These are phyloP conservation scores for Trichosporon sp. DNA, from an alignment of 1,284 basidiomycete species.

Conservation along the genomic window DNA sequence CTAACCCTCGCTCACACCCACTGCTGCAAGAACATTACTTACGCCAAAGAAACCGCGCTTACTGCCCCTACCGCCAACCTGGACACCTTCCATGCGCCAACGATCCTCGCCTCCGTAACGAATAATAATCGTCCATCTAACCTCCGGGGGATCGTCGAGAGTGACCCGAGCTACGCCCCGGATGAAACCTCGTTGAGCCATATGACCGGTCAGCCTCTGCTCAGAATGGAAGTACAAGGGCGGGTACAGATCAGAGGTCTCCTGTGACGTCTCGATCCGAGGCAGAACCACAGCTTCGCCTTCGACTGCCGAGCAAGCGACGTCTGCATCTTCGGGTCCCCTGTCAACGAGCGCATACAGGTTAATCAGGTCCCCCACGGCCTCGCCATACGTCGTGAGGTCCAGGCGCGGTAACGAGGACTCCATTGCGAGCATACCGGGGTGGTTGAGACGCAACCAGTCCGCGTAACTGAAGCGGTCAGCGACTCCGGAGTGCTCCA, in stretches of 20 bases:
- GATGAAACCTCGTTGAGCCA: conserved; percentile 5
- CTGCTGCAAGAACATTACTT: conserved; percentile 23
- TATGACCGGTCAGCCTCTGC: background rate
- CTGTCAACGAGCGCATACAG: conserved; percentile 37
- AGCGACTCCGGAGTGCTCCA: background rate
- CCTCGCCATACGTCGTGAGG: conserved; percentile 46
- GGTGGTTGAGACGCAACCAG: conserved; percentile 51
- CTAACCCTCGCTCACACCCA: background rate
- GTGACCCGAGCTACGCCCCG: conserved; percentile 44
- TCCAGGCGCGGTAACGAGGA: conserved; percentile 31
- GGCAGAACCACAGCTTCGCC: background rate
- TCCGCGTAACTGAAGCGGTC: conserved; percentile 43
- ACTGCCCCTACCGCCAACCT: conserved; percentile 45
- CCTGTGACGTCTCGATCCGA: background rate
- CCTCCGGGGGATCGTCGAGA: conserved; percentile 48
- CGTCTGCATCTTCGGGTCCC: conserved; percentile 17
- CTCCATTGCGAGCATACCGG: conserved; percentile 32
- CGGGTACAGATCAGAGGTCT: conserved; percentile 25
- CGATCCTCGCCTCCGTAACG: conserved; percentile 47
- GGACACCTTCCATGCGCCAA: conserved; percentile 37
- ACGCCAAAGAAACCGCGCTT: conserved; percentile 52
- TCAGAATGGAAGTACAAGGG: conserved; percentile 42
- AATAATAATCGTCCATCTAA: conserved; percentile 52
- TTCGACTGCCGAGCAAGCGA: conserved; percentile 15
- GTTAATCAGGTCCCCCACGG: conserved; percentile 49